Percentiles rank a stretch among this genome's conserved stretches.
Evolutionary conservation across 306 rosid species (phyloP).

Genomic region (Quillaja saponaria): DNA sequence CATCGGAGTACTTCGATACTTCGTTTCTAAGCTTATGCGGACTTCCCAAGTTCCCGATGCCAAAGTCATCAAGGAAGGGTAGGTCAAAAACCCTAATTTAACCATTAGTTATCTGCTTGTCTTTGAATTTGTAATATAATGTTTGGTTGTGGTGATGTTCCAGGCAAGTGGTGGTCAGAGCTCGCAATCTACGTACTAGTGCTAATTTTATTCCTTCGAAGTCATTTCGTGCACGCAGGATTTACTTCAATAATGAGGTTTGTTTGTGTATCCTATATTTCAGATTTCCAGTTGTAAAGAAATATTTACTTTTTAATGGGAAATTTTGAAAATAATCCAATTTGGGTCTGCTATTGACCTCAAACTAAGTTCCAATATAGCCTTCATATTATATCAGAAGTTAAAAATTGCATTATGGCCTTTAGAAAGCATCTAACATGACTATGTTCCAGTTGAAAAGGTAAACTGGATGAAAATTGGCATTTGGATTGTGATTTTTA

Average conservation of each 20-base stretch:
- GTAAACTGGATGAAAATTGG: no score
- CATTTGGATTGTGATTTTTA: no score
- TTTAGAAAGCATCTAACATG: constrained; percentile 12
- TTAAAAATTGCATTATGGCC: constrained; percentile 11
- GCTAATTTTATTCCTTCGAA: constrained; percentile 88
- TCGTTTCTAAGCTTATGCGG: constrained; percentile 92
- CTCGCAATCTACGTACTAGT: constrained; percentile 83
- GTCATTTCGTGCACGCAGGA: constrained; percentile 82
- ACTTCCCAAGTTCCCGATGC: constrained; percentile 83
- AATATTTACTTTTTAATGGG: constrained; percentile 1
- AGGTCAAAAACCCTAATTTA: constrained; percentile 16
- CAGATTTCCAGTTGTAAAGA: neutral
- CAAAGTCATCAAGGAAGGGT: constrained; percentile 94
- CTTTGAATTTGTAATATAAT: constrained; percentile 1
- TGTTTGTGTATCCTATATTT: constrained; percentile 10
- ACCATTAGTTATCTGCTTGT: neutral
- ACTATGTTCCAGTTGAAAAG: constrained; percentile 10
- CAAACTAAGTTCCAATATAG: constrained; percentile 13
- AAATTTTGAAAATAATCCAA: constrained; percentile 14
- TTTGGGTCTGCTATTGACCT: constrained; percentile 1
- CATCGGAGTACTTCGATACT: constrained; percentile 91
- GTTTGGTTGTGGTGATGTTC: constrained; percentile 36
- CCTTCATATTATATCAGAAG: constrained; percentile 6
- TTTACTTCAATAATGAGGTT: constrained; percentile 86
- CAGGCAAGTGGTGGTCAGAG: constrained; percentile 90